phyloP scores from a whole-genome alignment of 352 stramenopile species.

The Phytophthora meadii region DNA sequence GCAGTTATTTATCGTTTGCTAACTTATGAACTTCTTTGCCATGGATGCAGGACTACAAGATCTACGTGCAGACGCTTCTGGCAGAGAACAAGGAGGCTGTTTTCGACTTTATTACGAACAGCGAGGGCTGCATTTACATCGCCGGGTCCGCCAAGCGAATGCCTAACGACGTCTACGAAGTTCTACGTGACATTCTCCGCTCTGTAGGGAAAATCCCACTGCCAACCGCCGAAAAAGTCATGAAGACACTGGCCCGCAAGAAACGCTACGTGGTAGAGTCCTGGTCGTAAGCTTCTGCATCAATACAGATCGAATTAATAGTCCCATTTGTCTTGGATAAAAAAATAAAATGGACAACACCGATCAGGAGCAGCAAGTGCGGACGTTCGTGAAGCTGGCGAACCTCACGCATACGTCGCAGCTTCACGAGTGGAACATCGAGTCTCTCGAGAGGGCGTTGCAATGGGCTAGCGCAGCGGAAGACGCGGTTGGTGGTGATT shows the following conservation, averaged over 20 bases:
- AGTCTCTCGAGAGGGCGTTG: conserved; percentile 51
- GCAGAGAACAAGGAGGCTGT: conserved; percentile 81
- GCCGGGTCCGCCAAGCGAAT: conserved; percentile 93
- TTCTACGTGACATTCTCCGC: conserved; percentile 85
- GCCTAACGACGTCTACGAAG: conserved; percentile 91
- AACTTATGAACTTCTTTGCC: not conserved
- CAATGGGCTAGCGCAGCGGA: conserved; percentile 52
- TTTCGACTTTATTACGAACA: conserved; percentile 72
- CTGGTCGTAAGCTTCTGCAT: conserved; percentile 66
- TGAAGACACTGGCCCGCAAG: conserved; percentile 76
- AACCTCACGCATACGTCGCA: conserved; percentile 58
- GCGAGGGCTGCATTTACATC: conserved; percentile 81
- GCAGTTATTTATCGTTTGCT: conserved; percentile 1
- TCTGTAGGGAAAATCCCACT: conserved; percentile 76
- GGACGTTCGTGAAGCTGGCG: conserved; percentile 53
- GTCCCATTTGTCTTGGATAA: no score
- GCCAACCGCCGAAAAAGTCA: conserved; percentile 67
- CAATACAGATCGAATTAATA: not conserved
- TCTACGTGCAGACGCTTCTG: conserved; percentile 93
- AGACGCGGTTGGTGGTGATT: conserved; percentile 22
- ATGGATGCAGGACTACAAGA: conserved; percentile 68
- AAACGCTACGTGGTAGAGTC: conserved; percentile 90
- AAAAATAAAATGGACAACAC: conserved; percentile 8
- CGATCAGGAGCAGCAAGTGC: conserved; percentile 37
- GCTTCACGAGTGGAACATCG: conserved; percentile 58